Base-by-base conservation (phyloP, 2,329 filamentous ascomycete genomes). In the Cladosporium sp. region DNA sequence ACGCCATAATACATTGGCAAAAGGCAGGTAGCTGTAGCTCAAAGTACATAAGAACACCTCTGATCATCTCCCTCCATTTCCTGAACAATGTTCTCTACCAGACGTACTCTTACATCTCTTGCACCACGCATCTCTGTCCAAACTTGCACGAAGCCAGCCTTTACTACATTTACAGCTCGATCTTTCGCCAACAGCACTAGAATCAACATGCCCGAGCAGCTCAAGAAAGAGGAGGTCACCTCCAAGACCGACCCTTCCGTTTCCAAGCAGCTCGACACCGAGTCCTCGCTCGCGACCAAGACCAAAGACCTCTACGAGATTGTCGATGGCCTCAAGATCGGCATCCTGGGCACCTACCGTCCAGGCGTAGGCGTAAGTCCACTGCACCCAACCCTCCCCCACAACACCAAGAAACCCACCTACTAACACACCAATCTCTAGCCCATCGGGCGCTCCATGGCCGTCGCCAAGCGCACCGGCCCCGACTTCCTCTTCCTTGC, bases 391-490 rank as follows among this genome's bases (percentile, higher is more conserved):
- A 2, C 11, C 12, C 30, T 18, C 3, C 32, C 36, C 26, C 30
- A 12, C 32, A 24, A 15, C 11, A 28, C 28, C 6, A 32, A 36
- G 28, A n/a, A 12, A 15, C 3, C 57, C 34, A 21, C 12, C 34
- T 18, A 65, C 61, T 65, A 41, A 69, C 30, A 15, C 3, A 8
- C 3, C 18, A n/a, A 24, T 11, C 41, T n/a, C 6, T 8, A 72
- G 64, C 80, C 80, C 18, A 79, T 82, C 38, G 78, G 78, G 44
- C 80, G 82, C 67, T 79, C 80, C 65, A 84, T 84, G 82, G 81
- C 78, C 55, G 72, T 83, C 30, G 80, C 80, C 63, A 80, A 92
- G 89, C 77, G 92, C 62, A 70, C 71, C 59, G 82, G 83, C 12
- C 82, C 82, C 7, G 82, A 85, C 73, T 82, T 84, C 72, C 78